A percentile compares a stretch with the other conserved stretches of the same genome.
Evolutionary conservation across 2,329 filamentous ascomycete species (phyloP).

Genomic region (Myriosclerotinia scirpicola): DNA sequence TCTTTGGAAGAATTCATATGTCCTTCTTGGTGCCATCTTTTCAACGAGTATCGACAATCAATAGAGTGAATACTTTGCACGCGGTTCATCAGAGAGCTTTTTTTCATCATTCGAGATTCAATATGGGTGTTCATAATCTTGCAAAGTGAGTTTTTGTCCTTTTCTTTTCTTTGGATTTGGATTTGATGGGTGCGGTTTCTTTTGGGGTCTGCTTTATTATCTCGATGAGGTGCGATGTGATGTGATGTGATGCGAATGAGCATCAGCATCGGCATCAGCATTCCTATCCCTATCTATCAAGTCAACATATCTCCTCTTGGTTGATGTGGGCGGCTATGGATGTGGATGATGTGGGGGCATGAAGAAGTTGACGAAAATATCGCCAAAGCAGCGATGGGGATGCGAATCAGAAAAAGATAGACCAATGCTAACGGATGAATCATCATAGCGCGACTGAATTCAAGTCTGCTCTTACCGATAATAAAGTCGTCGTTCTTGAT

Average conservation of each 20-base stretch:
- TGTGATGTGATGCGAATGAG: too few relatives aligned
- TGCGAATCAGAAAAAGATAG: neutral
- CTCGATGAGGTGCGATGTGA: too few relatives aligned
- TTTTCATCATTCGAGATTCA: slow-evolving; percentile 45
- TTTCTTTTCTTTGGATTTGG: too few relatives aligned
- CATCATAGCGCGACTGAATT: slow-evolving; percentile 59
- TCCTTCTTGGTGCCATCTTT: slow-evolving; percentile 28
- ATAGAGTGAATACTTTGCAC: slow-evolving; percentile 21
- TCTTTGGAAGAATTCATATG: slow-evolving; percentile 24
- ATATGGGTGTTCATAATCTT: slow-evolving; percentile 49
- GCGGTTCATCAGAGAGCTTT: slow-evolving; percentile 24
- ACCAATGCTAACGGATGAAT: slow-evolving; percentile 29
- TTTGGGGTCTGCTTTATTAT: too few relatives aligned
- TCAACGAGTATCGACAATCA: slow-evolving; percentile 25
- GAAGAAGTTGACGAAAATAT: neutral
- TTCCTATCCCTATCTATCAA: too few relatives aligned
- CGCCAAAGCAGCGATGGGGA: neutral
- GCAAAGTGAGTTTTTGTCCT: slow-evolving; percentile 41
- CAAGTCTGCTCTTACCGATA: slow-evolving; percentile 52
- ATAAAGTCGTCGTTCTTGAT: slow-evolving; percentile 74
- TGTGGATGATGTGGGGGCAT: too few relatives aligned
- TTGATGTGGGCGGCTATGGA: too few relatives aligned
- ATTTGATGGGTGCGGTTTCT: too few relatives aligned
- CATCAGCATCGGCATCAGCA: too few relatives aligned
- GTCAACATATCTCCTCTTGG: too few relatives aligned